Percentiles rank a stretch among this genome's conserved stretches.
Conservation (phyloP, 441 rosid genomes). For the Pelargonium exstipulatum region DNA sequence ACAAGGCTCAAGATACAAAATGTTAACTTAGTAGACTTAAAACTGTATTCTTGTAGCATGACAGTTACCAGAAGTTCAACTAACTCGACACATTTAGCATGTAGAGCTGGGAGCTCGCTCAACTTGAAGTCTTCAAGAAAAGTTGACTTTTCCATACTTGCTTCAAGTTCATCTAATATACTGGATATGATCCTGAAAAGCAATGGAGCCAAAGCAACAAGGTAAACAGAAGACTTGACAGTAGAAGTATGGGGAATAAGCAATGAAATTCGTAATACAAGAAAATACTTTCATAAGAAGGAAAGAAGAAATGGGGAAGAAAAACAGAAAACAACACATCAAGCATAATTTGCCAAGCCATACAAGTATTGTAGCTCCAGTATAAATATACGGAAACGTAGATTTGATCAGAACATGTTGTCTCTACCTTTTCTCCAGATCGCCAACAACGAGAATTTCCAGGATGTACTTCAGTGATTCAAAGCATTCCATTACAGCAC, state of each 20-base stretch:
- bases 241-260: conserved; percentile 8
- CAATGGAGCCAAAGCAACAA: conserved; percentile 16
- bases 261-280: background rate
- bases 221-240: conserved; percentile 14
- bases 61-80: conserved; percentile 79
- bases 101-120: conserved; percentile 67
- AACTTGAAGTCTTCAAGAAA: conserved; percentile 72
- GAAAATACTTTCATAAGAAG: conserved; percentile 7
- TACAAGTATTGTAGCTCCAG: conserved; percentile 3
- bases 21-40: background rate
- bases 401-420: conserved; percentile 8
- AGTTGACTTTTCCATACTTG: conserved; percentile 58
- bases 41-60: conserved; percentile 5
- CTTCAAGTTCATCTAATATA: conserved; percentile 64
- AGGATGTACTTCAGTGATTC: conserved; percentile 80
- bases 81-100: conserved; percentile 55
- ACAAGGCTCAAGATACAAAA: conserved; percentile 6
- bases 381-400: conserved; percentile 10
- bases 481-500: conserved; percentile 80
- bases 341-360: conserved; percentile 6
- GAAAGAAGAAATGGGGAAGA: conserved; percentile 4
- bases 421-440: conserved; percentile 73
- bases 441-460: conserved; percentile 71
- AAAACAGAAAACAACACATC: background rate
- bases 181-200: conserved; percentile 50